Percentiles rank a stretch among this genome's conserved stretches.
These are phyloP conservation scores for Digitaria exilis DNA, from an alignment of 202 grass and related monocot species.

Conservation along the genomic window DNA sequence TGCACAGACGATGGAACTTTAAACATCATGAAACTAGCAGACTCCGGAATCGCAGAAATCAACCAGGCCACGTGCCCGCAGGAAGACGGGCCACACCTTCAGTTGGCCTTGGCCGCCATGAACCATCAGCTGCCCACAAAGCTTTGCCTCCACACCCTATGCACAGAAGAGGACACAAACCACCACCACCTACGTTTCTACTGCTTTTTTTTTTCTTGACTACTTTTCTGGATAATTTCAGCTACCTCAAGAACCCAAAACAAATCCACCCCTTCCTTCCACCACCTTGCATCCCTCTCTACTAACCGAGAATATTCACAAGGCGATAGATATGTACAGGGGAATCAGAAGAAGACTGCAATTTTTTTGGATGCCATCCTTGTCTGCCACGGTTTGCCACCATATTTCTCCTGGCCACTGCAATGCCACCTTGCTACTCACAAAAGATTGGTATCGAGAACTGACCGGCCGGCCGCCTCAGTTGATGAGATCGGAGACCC, in stretches of 20 bases:
- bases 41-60: slow-evolving; percentile 19
- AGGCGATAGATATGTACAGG: slow-evolving; percentile 62
- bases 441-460: neutral
- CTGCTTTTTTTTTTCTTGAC: neutral
- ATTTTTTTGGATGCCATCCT: slow-evolving; percentile 1
- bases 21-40: slow-evolving; percentile 13
- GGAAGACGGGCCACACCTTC: slow-evolving; percentile 18
- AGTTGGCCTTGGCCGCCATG: neutral
- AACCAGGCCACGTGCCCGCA: neutral
- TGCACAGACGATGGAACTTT: neutral
- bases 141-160: slow-evolving; percentile 31
- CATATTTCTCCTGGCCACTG: slow-evolving; percentile 12
- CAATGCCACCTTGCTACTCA: neutral
- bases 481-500: slow-evolving; percentile 85
- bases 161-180: slow-evolving; percentile 19
- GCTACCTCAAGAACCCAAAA: slow-evolving; percentile 66
- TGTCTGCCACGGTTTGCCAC: slow-evolving; percentile 37
- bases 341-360: slow-evolving; percentile 47
- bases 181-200: slow-evolving; percentile 1
- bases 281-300: slow-evolving; percentile 35
- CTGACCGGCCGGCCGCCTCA: slow-evolving; percentile 10
- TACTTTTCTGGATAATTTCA: slow-evolving; percentile 33
- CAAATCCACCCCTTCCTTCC: slow-evolving; percentile 56
- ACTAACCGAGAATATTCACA: slow-evolving; percentile 65
- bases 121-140: slow-evolving; percentile 26